Evolutionary conservation across 305 asterid genomes (phyloP).

Genomic region (Fraxinus sp.): DNA sequence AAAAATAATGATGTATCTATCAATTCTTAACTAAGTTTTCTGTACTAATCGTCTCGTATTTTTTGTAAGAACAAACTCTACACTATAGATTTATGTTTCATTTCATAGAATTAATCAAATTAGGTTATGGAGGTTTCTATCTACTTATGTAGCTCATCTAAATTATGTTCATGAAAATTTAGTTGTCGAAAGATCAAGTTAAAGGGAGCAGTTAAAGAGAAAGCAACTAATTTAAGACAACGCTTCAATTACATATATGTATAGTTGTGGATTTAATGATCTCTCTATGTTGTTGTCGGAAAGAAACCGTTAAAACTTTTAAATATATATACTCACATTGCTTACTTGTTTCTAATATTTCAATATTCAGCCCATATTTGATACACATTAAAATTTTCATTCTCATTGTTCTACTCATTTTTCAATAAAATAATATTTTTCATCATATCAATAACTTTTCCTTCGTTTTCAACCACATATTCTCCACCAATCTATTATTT

Average conservation of each 20-base stretch:
- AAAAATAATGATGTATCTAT: background rate
- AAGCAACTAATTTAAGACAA: background rate
- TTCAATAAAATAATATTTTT: no score
- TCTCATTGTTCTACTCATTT: no score
- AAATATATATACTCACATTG: background rate
- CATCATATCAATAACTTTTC: no score
- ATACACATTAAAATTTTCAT: no score
- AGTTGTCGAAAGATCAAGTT: background rate
- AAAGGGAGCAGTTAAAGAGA: background rate
- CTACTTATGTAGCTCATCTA: background rate
- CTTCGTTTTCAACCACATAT: no score
- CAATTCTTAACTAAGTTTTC: background rate
- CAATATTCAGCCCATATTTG: no score
- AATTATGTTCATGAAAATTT: background rate
- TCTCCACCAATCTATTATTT: no score
- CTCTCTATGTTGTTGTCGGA: background rate
- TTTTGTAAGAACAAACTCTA: background rate
- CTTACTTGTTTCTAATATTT: background rate
- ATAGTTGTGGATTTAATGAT: background rate
- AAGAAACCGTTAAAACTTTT: background rate
- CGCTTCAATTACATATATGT: background rate
- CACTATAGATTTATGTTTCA: background rate
- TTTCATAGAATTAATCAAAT: background rate
- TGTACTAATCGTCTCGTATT: background rate
- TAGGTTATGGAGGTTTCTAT: background rate